Base-by-base conservation (phyloP, 2,329 filamentous ascomycete species). In the Fusarium cicatricum region DNA sequence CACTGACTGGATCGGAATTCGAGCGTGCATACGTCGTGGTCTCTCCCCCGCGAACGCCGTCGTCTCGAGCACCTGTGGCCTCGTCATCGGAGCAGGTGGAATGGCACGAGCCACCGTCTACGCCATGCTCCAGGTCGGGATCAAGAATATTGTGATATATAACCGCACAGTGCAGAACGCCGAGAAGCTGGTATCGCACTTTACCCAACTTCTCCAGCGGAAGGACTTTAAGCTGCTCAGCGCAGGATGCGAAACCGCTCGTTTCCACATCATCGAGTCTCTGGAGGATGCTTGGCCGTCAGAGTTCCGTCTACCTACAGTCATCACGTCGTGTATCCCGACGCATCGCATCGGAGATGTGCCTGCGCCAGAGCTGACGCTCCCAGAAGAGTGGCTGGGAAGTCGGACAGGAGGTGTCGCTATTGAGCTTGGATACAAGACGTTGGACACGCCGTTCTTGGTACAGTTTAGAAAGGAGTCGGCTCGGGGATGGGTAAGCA, bases 101-200 rank as follows among this genome's bases (percentile, higher is more conserved):
- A 93, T 93, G 90, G 90, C 89, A 9, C 82, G 90, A 55, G 89
- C 90, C 3, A 88, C 90, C 2, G 84, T 91, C 3, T 94, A 94
- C 65, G 87, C 90, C 2, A 86, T 94, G 83, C 80, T 93, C 19
- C 89, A 90, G 65, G 79, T 93, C 8, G 90, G 90, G 3, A 90
- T 92, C 42, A 85, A 85, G 55, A 90, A 90, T 61, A 89, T 94
- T 41, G 87, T 89, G 62, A 83, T 94, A 17, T 87, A 85, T 71
- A 93, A 94, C 66, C 82, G 90, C 23, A 92, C 89, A 0, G 58
- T 81, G 2, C 78, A 80, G n/a, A 88, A 88, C 44, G 89, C 90
- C 0, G 80, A 87, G 49, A 85, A 82, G 32, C 80, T 93, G 0
- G 89, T 88, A 1, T 75, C 78, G 0, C 90, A 93, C 68, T 93